phyloP scores from a whole-genome alignment of 345 rosid genomes.

The Salix viminalis region DNA sequence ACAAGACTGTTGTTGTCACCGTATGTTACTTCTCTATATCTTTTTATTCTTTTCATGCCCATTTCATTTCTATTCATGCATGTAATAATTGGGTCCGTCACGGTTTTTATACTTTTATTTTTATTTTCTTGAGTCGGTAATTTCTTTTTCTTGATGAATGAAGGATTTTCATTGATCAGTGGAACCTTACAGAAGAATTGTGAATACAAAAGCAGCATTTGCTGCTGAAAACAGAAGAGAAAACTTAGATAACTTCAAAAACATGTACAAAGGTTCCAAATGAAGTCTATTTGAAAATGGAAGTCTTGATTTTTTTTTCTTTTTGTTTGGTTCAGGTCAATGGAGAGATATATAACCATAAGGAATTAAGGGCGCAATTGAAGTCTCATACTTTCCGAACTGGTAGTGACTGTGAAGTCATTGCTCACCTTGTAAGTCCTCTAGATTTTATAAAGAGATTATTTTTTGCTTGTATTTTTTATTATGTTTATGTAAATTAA shows the following conservation, averaged over 20 bases:
- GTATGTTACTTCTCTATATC: conserved; percentile 28
- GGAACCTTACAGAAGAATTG: no score
- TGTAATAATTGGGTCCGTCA: not conserved
- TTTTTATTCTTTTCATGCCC: not conserved
- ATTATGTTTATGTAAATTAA: not conserved
- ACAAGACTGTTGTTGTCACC: conserved; percentile 65
- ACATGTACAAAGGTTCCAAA: no score
- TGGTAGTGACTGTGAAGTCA: conserved; percentile 88
- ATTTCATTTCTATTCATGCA: not conserved
- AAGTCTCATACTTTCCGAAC: conserved; percentile 64
- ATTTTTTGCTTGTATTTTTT: not conserved
- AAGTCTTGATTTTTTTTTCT: not conserved
- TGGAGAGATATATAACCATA: conserved; percentile 88
- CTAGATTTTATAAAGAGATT: not conserved
- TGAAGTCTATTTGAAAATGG: not conserved
- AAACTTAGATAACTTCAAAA: no score
- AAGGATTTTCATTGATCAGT: no score
- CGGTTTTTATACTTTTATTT: no score
- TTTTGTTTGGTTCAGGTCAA: conserved; percentile 46
- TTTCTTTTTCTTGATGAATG: no score
- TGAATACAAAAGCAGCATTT: no score
- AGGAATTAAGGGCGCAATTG: conserved; percentile 48
- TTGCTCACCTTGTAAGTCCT: conserved; percentile 76
- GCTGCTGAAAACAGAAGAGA: no score
- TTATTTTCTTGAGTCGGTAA: no score